A percentile compares a stretch with the other conserved stretches of the same genome.
phyloP scores from a whole-genome alignment of 805 yeast species.

The Candida argentea region DNA sequence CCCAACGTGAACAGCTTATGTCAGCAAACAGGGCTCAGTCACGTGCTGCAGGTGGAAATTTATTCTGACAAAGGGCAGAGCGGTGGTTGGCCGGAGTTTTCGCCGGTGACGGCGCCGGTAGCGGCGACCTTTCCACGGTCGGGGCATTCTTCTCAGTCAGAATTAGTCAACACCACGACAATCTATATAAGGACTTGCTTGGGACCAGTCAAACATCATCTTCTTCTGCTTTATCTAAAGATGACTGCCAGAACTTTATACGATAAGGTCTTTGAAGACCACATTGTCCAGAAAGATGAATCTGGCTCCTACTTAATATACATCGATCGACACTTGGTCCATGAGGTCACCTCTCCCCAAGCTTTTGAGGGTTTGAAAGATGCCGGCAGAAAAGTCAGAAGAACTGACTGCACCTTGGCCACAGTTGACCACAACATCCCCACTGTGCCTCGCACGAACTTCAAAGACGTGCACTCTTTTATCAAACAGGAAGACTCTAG shows the following conservation, averaged over 20 bases:
- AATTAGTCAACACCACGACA: not conserved
- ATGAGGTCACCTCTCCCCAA: constrained; percentile 98
- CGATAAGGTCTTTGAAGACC: constrained; percentile 95
- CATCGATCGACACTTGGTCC: constrained; percentile 95
- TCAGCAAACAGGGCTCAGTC: no score
- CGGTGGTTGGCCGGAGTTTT: not conserved
- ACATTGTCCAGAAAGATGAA: constrained; percentile 82
- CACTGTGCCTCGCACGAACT: constrained; percentile 73
- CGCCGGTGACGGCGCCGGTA: constrained; percentile 3
- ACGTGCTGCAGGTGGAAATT: no score
- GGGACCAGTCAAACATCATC: not conserved
- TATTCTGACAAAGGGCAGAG: no score
- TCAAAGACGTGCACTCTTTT: constrained; percentile 65
- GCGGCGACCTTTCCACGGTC: constrained; percentile 1
- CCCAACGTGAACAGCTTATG: no score
- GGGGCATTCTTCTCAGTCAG: not conserved
- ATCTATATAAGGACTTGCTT: not conserved
- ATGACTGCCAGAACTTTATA: constrained; percentile 49
- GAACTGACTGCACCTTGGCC: constrained; percentile 87
- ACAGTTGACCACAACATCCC: constrained; percentile 98
- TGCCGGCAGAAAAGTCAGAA: constrained; percentile 83
- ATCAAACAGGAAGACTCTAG: constrained; percentile 88
- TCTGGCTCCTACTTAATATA: constrained; percentile 79
- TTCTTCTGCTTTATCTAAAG: not conserved
- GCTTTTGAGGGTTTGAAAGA: constrained; percentile 92